Base-by-base conservation (phyloP, 495 filamentous ascomycete genomes). In the Aspergillus homomorphus region DNA sequence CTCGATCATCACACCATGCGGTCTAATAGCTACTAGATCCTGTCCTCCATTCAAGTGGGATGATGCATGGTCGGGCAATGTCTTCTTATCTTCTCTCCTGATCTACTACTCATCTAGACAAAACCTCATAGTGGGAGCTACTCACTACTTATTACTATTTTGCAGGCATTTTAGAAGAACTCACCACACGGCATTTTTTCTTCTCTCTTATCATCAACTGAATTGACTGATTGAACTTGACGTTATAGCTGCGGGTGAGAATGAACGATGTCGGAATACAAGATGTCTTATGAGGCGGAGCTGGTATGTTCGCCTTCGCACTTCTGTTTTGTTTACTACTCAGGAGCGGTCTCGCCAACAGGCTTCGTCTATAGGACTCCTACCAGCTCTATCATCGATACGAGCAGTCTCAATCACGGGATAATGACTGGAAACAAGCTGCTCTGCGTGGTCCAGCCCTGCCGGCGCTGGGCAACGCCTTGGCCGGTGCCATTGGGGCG, bases 391-490 rank as follows among this genome's bases (percentile, higher is more conserved):
- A 80, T 54, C 75, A 78, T 55, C 71, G 73, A 59, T 75, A 77
- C 57, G 75, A 80, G 63, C 66, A 69, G 4, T 59, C 61, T 22
- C 69, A 66, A 10, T 12, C 33, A 5, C 69, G 66, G 7, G 68
- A 64, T 30, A 61, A 67, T 33, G 63, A 75, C 59, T 75, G 70
- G 73, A 68, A 62, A 58, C 63, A 66, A 14, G 69, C 69, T 18
- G 73, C 71, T 3, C 66, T 79, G 26, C 63, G 68, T 1, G 77
- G 79, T 3, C 77, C 79, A 60, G 81, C 83, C 8, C 82, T 96
- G n/a, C 89, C 91, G 53, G 88, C 90, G 5, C 76, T 96, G n/a
- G 90, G 90, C 19, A 93, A 96, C 77, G 92, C 93, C 51, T 68
- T 89, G 20, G 88, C 91, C 18, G 92, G 92, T 51, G 85, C 89